phyloP scores from a whole-genome alignment of 1,284 basidiomycete species.

The Phellopilus nigrolimitatus region DNA sequence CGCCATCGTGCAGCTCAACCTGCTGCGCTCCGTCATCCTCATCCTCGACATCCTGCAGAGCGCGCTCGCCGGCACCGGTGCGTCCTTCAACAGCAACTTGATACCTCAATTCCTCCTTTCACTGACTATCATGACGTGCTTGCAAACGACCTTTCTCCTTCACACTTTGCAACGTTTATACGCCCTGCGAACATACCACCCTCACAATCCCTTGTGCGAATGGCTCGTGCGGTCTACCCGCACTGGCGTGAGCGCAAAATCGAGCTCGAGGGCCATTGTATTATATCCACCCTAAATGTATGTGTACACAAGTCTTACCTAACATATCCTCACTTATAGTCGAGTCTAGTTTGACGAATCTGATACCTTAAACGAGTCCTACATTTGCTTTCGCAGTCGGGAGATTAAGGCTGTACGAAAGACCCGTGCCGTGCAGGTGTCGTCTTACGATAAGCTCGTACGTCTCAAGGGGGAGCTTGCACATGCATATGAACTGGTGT shows the following conservation, averaged over 20 bases:
- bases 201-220: slow-evolving; percentile 49
- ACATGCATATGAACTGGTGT: slow-evolving; percentile 69
- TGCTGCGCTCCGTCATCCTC: no score
- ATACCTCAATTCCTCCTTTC: slow-evolving; percentile 72
- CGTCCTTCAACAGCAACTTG: slow-evolving; percentile 44
- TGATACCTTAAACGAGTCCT: slow-evolving; percentile 88
- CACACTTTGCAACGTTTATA: slow-evolving; percentile 58
- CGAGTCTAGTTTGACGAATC: slow-evolving; percentile 77
- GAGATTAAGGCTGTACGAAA: slow-evolving; percentile 95
- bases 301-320: slow-evolving; percentile 18
- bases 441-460: slow-evolving; percentile 82
- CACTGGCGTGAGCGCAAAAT: slow-evolving; percentile 80
- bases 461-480: slow-evolving; percentile 77
- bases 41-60: no score
- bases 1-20: no score
- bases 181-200: slow-evolving; percentile 60
- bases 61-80: no score
- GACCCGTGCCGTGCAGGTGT: slow-evolving; percentile 86
- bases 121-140: slow-evolving; percentile 76
- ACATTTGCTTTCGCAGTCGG: slow-evolving; percentile 95
- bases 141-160: slow-evolving; percentile 47
- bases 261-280: slow-evolving; percentile 69
- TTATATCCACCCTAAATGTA: slow-evolving; percentile 32
- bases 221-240: slow-evolving; percentile 69
- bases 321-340: slow-evolving; percentile 6